These are phyloP conservation scores for Ophiostoma novo-ulmi DNA, from an alignment of 2,329 filamentous ascomycete species.

Conservation along the genomic window DNA sequence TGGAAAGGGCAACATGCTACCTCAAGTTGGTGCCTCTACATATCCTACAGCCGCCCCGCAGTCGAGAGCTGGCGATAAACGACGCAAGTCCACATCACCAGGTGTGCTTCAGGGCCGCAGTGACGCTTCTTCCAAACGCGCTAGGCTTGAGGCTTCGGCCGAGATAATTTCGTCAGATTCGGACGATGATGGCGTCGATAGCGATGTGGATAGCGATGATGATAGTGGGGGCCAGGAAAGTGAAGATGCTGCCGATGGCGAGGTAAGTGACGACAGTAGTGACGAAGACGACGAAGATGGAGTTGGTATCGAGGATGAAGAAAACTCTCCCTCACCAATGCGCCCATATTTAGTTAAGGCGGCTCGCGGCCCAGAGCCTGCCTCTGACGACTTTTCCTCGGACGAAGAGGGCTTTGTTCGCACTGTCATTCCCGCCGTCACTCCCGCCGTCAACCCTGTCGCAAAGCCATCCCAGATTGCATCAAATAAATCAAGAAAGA, in stretches of 20 bases:
- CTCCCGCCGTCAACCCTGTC: neutral
- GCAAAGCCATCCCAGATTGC: neutral
- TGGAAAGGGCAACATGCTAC: neutral
- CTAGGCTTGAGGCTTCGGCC: neutral
- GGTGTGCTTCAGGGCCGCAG: neutral
- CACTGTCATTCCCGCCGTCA: neutral
- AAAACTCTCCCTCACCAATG: neutral
- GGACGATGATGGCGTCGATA: neutral
- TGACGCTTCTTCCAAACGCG: neutral
- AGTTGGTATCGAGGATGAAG: neutral
- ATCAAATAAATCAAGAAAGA: neutral
- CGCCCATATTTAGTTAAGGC: no score
- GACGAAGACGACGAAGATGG: conserved; percentile 2
- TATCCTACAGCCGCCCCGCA: neutral
- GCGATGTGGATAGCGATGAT: neutral
- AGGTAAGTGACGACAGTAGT: conserved; percentile 4
- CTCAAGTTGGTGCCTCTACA: neutral
- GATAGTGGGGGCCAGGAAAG: neutral
- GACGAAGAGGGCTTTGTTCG: neutral
- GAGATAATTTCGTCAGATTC: neutral
- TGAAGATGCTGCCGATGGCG: conserved; percentile 1
- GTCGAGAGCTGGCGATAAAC: conserved; percentile 5
- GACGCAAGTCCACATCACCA: neutral
- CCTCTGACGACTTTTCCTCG: neutral
- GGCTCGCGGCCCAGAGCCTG: neutral